These are phyloP conservation scores for Physcomitrium patens DNA, from an alignment of 225 moss, liverwort and hornwort species.

Conservation along the genomic window DNA sequence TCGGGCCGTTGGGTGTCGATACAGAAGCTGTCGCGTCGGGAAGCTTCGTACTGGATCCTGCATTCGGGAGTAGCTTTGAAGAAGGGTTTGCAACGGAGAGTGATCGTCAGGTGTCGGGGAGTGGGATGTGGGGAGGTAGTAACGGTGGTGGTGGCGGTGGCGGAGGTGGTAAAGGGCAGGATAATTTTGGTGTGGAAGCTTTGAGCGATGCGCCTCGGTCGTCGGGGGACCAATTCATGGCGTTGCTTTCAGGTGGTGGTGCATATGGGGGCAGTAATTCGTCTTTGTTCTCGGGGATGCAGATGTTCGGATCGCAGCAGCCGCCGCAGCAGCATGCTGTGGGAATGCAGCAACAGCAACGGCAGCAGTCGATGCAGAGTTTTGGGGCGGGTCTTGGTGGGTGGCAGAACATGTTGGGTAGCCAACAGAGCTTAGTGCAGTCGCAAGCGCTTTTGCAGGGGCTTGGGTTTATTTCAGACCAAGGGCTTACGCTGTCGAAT, in stretches of 20 bases:
- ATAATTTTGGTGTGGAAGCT: constrained; percentile 33
- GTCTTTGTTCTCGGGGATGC: constrained; percentile 55
- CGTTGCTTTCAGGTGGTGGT: constrained; percentile 37
- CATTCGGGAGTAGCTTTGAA: constrained; percentile 42
- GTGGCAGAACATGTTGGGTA: constrained; percentile 47
- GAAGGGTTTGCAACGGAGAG: constrained; percentile 35
- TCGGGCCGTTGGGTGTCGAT: constrained; percentile 2
- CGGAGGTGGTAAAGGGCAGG: constrained; percentile 29
- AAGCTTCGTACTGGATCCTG: constrained; percentile 36
- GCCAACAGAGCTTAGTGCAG: constrained; percentile 49
- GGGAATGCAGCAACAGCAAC: constrained; percentile 39
- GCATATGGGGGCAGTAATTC: constrained; percentile 38
- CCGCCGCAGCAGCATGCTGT: constrained; percentile 1
- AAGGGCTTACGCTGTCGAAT: constrained; percentile 41
- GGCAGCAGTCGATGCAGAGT: constrained; percentile 39
- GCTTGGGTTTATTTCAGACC: constrained; percentile 47
- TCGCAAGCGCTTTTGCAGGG: constrained; percentile 34
- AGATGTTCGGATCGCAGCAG: constrained; percentile 41
- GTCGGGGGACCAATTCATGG: constrained; percentile 40
- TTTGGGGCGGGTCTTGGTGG: constrained; percentile 31
- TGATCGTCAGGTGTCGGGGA: constrained; percentile 29
- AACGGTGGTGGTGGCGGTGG: constrained; percentile 6
- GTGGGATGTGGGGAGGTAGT: constrained; percentile 29
- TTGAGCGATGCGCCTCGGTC: constrained; percentile 36
- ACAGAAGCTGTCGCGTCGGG: constrained; percentile 26